These are phyloP conservation scores for Trypanosoma lewisi DNA, from an alignment of 208 protist genomes.

Conservation along the genomic window DNA sequence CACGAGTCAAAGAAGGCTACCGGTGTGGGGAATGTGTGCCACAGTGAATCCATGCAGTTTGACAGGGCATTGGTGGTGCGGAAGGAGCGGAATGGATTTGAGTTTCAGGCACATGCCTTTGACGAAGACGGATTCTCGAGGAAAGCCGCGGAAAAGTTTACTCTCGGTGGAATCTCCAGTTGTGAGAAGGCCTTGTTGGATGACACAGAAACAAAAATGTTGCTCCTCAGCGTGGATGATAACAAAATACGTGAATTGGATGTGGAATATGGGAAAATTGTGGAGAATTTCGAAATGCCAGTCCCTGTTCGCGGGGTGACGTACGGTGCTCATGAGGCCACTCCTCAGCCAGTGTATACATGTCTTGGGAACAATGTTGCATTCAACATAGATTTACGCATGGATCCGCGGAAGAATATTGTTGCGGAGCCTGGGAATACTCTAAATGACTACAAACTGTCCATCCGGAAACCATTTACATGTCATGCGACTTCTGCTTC, in stretches of 20 bases:
- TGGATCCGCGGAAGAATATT: slow-evolving; percentile 44
- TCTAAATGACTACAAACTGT: slow-evolving; percentile 39
- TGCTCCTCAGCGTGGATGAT: slow-evolving; percentile 40
- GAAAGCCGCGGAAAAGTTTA: slow-evolving; percentile 18
- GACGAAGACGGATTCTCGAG: slow-evolving; percentile 40
- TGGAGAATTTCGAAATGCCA: slow-evolving; percentile 46
- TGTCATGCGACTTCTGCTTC: slow-evolving; percentile 55
- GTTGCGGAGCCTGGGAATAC: slow-evolving; percentile 39
- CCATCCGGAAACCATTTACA: slow-evolving; percentile 37
- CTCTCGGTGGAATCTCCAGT: slow-evolving; percentile 25
- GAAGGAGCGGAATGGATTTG: slow-evolving; percentile 15
- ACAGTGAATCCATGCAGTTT: slow-evolving; percentile 45
- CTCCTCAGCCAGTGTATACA: slow-evolving; percentile 42
- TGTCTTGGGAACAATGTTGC: slow-evolving; percentile 47
- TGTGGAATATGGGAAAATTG: slow-evolving; percentile 41
- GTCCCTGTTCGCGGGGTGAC: slow-evolving; percentile 26
- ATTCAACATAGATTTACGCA: slow-evolving; percentile 70
- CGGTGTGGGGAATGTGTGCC: slow-evolving; percentile 45
- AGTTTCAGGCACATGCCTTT: slow-evolving; percentile 25
- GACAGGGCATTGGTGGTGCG: slow-evolving; percentile 47
- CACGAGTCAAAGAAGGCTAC: slow-evolving; percentile 27
- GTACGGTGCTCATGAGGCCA: slow-evolving; percentile 47
- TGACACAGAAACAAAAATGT: slow-evolving; percentile 42
- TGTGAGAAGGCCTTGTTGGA: slow-evolving; percentile 44
- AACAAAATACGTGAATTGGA: slow-evolving; percentile 41